phyloP scores from a whole-genome alignment of 1,284 basidiomycete genomes.

The Melampsora americana region DNA sequence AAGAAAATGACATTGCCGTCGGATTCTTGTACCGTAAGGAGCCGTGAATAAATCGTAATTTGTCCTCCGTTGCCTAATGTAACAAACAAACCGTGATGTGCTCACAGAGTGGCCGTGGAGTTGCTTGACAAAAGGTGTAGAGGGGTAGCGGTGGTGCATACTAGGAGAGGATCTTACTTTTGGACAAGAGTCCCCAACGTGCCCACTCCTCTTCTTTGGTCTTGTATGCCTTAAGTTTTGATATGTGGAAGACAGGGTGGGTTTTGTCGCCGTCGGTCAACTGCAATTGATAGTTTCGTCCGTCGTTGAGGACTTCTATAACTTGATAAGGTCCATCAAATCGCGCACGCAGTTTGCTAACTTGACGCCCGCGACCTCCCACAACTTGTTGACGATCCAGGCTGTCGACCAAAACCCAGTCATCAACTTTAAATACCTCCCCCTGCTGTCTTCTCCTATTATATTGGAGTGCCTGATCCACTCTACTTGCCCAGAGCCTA shows the following conservation, averaged over 20 bases:
- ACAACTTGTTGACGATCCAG: background rate
- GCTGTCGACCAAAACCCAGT: conserved; percentile 6
- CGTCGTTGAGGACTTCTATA: background rate
- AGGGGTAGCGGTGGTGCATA: no score
- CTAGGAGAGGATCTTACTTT: no score
- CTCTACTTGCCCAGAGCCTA: background rate
- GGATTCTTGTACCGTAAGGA: no score
- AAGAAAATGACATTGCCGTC: no score
- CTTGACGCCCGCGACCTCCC: background rate
- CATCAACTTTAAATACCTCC: background rate
- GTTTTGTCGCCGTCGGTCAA: background rate
- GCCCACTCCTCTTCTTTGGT: background rate
- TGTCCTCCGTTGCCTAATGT: no score
- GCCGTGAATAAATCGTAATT: no score
- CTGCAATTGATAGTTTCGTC: background rate
- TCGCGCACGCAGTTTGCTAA: background rate
- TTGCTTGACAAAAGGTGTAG: no score
- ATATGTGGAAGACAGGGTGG: background rate
- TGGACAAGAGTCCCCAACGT: no score
- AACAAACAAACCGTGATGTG: no score
- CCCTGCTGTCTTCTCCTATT: no score
- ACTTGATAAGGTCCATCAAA: background rate
- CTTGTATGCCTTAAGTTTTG: background rate
- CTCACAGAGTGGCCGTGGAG: no score
- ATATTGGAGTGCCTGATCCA: background rate